Evolutionary conservation across 169 alveolate genomes (phyloP), one percentile per base, ranked within the genome.

Genomic region (Eimeria sp.): DNA sequence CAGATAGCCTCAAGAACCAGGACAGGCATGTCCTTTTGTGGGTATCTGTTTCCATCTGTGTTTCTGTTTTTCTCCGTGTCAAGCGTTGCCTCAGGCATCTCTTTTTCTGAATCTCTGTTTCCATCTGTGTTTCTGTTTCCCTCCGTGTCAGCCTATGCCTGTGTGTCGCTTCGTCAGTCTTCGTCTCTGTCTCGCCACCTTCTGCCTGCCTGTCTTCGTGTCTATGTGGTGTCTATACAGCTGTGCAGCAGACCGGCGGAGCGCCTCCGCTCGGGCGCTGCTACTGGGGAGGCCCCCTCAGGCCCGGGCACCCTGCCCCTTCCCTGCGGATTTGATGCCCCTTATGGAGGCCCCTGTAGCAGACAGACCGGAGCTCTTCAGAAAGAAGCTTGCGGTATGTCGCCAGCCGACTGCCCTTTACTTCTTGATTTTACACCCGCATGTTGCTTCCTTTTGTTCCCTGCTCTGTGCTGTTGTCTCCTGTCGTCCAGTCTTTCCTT

Each of bases 311-410:
- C 87, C 87, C 40, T 76, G 63, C 13, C 87, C 87, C 18, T 76
- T 76, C 49, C 87, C 87, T 43, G 25, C 63, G 13, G 95, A 89
- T 47, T 72, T 98, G 76, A 98, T 98, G 54, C 95, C 97, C 57
- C 97, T 98, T 40, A 90, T 95, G 95, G 98, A 98, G 67, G 96
- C 98, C 13, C 98, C 98, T 4, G 92, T 97, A 49, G 91, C 94
- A 20, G 97, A 96, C 51, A 97, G 98, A 34, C 95, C 96, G 9
- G 98, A 97, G 73, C 96, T 98, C n/a, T 97, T 98, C 76, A 98
- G 97, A 93, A 96, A 97, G 95, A 98, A 98, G 95, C 97, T 98
- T 72, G 96, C 89, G 90, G 87, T 76, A 25, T 10, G 87, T 5
- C 1, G 70, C 20, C 18, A 25, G n/a, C 70, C 40, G 40, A 34